phyloP scores from a whole-genome alignment of 2,329 filamentous ascomycete species.

The Diaporthe destruens region DNA sequence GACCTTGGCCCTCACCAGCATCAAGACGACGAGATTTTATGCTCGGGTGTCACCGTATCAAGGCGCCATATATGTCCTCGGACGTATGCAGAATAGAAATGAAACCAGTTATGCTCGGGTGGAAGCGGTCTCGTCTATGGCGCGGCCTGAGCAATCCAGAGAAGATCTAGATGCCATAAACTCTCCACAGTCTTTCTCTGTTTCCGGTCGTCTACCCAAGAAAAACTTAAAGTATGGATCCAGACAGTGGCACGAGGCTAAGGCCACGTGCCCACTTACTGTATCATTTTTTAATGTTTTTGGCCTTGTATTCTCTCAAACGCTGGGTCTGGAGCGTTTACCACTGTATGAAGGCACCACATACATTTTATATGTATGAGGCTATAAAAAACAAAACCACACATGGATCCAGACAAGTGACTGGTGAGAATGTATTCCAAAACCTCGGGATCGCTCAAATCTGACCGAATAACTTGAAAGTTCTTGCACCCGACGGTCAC shows the following conservation, averaged over 20 bases:
- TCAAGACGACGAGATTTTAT: neutral
- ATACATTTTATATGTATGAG: no score
- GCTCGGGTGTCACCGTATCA: no score
- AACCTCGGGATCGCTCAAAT: neutral
- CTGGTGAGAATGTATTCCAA: neutral
- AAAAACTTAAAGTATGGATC: neutral
- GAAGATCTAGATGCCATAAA: neutral
- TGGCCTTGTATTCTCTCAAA: no score
- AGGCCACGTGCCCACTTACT: no score
- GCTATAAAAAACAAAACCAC: no score
- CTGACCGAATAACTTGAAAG: neutral
- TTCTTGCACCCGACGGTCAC: neutral
- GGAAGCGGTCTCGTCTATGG: neutral
- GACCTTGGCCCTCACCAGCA: neutral
- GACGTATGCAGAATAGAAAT: no score
- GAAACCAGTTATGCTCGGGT: conserved; percentile 1
- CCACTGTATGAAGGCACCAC: no score
- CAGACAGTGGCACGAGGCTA: no score
- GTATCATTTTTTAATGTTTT: no score
- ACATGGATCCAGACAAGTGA: neutral
- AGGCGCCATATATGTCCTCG: no score
- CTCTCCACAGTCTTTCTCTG: conserved; percentile 1
- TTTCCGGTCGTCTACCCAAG: neutral
- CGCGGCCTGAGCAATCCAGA: neutral
- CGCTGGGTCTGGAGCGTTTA: no score